Conservation (phyloP, 1,139 yeast species). For the Blastobotrys serpentis region DNA sequence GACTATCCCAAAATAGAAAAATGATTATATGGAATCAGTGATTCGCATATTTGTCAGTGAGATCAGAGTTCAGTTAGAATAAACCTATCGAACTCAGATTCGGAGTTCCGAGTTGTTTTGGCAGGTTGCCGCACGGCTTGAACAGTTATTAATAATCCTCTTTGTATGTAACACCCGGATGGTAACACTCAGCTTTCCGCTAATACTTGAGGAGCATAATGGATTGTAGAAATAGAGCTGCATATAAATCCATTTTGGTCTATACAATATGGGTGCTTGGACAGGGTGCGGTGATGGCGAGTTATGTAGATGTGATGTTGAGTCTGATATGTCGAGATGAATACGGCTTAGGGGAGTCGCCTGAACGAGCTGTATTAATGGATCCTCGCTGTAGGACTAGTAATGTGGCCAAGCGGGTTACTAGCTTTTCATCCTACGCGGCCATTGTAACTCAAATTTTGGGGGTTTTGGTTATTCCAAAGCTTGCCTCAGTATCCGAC, state of each 20-base stretch:
- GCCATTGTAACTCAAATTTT: constrained; percentile 26
- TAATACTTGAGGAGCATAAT: too few species aligned
- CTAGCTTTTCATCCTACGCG: constrained; percentile 30
- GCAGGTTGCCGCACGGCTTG: too few species aligned
- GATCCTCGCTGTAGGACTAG: constrained; percentile 32
- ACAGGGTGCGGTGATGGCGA: constrained; percentile 25
- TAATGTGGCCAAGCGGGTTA: constrained; percentile 29
- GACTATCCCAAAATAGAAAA: too few species aligned
- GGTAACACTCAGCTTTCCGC: too few species aligned
- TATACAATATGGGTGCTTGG: constrained; percentile 21
- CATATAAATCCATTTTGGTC: constrained; percentile 1
- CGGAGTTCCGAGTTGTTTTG: too few species aligned
- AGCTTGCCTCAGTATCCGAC: constrained; percentile 64
- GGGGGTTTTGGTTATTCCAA: constrained; percentile 30
- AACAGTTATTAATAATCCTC: too few species aligned
- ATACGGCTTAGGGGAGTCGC: constrained; percentile 16
- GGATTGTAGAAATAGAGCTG: constrained; percentile 6
- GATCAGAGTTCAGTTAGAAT: too few species aligned
- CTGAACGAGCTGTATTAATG: constrained; percentile 7
- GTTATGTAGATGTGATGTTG: constrained; percentile 30
- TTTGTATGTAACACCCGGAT: too few species aligned
- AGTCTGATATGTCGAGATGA: constrained; percentile 29
- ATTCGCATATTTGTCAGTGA: too few species aligned
- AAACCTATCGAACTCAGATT: too few species aligned
- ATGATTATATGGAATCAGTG: too few species aligned